A percentile compares a stretch with the other conserved stretches of the same genome.
phyloP scores from a whole-genome alignment of 345 rosid genomes.

The Carallia brachiata region DNA sequence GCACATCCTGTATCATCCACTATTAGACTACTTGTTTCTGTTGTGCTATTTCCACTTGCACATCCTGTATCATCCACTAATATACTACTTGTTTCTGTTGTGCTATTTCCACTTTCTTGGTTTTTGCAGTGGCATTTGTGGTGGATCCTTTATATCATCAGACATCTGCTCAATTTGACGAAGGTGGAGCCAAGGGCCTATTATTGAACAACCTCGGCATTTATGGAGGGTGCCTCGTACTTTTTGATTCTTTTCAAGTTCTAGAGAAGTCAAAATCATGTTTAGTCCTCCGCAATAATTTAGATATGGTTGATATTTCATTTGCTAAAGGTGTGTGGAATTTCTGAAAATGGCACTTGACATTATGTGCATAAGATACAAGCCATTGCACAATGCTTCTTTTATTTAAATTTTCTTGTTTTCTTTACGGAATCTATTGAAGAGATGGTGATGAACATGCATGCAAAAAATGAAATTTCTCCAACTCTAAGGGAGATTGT shows the following conservation, averaged over 20 bases:
- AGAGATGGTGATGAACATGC: slow-evolving; percentile 63
- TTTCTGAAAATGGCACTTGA: too few relatives aligned
- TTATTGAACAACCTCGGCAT: slow-evolving; percentile 88
- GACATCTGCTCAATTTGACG: slow-evolving; percentile 96
- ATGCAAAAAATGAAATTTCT: slow-evolving; percentile 63
- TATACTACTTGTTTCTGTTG: too few relatives aligned
- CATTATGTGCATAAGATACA: too few relatives aligned
- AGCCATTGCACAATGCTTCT: too few relatives aligned
- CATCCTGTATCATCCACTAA: too few relatives aligned
- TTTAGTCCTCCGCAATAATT: slow-evolving; percentile 42
- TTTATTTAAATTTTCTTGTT: too few relatives aligned
- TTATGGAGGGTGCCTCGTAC: slow-evolving; percentile 79
- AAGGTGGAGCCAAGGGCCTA: slow-evolving; percentile 94
- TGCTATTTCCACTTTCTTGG: too few relatives aligned
- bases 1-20: slow-evolving; percentile 12
- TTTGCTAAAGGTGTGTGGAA: slow-evolving; percentile 58
- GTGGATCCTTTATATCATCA: slow-evolving; percentile 98
- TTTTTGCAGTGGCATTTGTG: slow-evolving; percentile 72
- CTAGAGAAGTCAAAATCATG: slow-evolving; percentile 61
- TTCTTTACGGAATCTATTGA: slow-evolving; percentile 57
- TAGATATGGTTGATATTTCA: slow-evolving; percentile 65
- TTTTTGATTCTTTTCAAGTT: slow-evolving; percentile 82
- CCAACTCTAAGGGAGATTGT: slow-evolving; percentile 65
- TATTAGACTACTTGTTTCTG: too few relatives aligned
- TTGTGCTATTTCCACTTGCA: background rate